Percentiles rank a stretch among this genome's conserved stretches.
Conservation (phyloP, 2,329 filamentous ascomycete species). For the Arthrocladium fulminans region DNA sequence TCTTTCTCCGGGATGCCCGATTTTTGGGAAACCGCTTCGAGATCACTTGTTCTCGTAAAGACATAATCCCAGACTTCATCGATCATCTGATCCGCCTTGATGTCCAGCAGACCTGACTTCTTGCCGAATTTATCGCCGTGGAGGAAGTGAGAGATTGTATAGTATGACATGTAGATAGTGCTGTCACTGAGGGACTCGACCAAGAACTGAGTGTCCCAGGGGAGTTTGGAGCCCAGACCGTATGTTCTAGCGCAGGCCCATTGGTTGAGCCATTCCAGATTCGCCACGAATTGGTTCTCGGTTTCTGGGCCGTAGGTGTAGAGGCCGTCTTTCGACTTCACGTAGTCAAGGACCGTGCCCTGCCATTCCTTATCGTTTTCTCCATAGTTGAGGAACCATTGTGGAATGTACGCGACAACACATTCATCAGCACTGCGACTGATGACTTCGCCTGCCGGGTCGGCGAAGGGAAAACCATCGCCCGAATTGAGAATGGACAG, state of each 20-base stretch:
- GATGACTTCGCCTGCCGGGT: conserved; percentile 83
- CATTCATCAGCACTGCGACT: conserved; percentile 87
- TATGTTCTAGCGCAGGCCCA: conserved; percentile 93
- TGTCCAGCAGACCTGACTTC: conserved; percentile 56
- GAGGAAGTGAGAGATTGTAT: conserved; percentile 53
- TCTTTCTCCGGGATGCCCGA: conserved; percentile 65
- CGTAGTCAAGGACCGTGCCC: conserved; percentile 60
- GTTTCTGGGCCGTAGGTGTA: conserved; percentile 75
- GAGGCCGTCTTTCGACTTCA: conserved; percentile 59
- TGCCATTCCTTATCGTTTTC: conserved; percentile 75
- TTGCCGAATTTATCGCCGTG: conserved; percentile 82
- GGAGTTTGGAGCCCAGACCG: conserved; percentile 85
- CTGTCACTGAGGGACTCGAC: conserved; percentile 89
- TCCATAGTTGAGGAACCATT: conserved; percentile 98
- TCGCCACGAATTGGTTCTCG: conserved; percentile 71
- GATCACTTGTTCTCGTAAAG: conserved; percentile 66
- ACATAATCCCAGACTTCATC: conserved; percentile 96
- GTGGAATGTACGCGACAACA: conserved; percentile 84
- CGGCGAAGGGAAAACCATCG: conserved; percentile 82
- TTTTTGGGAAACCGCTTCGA: conserved; percentile 53
- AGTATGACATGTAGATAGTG: conserved; percentile 70
- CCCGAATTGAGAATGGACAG: conserved; percentile 66
- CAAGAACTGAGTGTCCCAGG: conserved; percentile 84
- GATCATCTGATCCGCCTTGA: conserved; percentile 77
- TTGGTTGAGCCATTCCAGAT: conserved; percentile 84